phyloP scores from a whole-genome alignment of 345 rosid genomes.

The Lepidium aucheri region DNA sequence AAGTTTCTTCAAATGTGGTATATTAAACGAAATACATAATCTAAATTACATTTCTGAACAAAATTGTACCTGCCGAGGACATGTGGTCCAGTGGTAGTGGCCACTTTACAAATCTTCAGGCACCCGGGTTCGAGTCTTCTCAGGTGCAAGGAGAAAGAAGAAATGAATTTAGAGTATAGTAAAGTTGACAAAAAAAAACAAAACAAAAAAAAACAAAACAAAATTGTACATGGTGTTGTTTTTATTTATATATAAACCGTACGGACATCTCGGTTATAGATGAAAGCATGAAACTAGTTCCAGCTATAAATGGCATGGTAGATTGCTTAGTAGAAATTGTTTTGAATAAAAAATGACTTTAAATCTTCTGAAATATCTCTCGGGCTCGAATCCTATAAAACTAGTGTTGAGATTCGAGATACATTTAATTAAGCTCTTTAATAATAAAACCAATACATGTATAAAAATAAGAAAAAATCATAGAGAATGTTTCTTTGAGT shows the following conservation, averaged over 20 bases:
- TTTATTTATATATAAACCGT: neutral
- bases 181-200: too few species aligned
- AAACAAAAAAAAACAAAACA: too few species aligned
- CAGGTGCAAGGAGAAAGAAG: too few species aligned
- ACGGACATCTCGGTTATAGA: neutral
- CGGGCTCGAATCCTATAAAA: slow-evolving; percentile 19
- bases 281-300: neutral
- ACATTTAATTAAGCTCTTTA: neutral
- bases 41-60: too few species aligned
- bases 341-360: neutral
- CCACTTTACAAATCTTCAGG: too few species aligned
- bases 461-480: too few species aligned
- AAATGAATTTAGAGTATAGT: too few species aligned
- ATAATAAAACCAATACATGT: too few species aligned
- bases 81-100: too few species aligned
- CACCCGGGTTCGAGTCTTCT: too few species aligned
- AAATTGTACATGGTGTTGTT: neutral
- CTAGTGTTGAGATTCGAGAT: slow-evolving; percentile 13
- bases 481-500: too few species aligned
- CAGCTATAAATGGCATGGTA: slow-evolving; percentile 6
- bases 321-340: neutral
- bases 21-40: neutral
- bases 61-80: too few species aligned
- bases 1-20: neutral
- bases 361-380: slow-evolving; percentile 10